Conservation (phyloP, 371 early-diverging fungal genomes). For the Rhizopus arrhizus region DNA sequence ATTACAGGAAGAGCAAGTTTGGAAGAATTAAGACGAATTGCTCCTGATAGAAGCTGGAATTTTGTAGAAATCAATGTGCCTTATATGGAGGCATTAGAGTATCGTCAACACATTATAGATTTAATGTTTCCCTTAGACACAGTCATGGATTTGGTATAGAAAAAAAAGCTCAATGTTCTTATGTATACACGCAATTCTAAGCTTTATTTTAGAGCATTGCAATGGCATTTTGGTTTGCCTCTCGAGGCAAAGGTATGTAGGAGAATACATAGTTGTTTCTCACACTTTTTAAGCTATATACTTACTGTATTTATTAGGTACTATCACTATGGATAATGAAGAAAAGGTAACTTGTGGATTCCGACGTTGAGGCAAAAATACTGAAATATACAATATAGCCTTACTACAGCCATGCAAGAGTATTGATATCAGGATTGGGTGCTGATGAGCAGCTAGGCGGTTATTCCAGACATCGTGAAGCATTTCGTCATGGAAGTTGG, state of each 20-base stretch:
- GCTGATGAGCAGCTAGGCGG: slow-evolving; percentile 96
- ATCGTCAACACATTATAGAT: slow-evolving; percentile 62
- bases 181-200: not conserved
- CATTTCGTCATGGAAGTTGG: slow-evolving; percentile 71
- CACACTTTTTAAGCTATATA: not conserved
- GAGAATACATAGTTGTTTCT: not conserved
- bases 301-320: slow-evolving; percentile 16
- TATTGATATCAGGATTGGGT: slow-evolving; percentile 90
- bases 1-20: slow-evolving; percentile 73
- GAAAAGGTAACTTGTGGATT: slow-evolving; percentile 3
- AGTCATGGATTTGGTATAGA: slow-evolving; percentile 86
- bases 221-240: slow-evolving; percentile 95
- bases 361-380: too few relatives aligned
- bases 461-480: slow-evolving; percentile 84
- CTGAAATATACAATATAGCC: slow-evolving; percentile 9
- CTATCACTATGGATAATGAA: slow-evolving; percentile 21
- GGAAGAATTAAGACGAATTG: slow-evolving; percentile 63
- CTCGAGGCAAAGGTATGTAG: slow-evolving; percentile 63
- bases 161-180: not conserved
- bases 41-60: slow-evolving; percentile 78
- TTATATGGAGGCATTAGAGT: slow-evolving; percentile 64
- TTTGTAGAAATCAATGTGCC: slow-evolving; percentile 91
- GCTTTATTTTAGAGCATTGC: slow-evolving; percentile 77
- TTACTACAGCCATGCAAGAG: slow-evolving; percentile 71
- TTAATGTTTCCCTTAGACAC: slow-evolving; percentile 84